These are phyloP conservation scores for Acer campestre DNA, from an alignment of 345 rosid genomes.

Conservation along the genomic window DNA sequence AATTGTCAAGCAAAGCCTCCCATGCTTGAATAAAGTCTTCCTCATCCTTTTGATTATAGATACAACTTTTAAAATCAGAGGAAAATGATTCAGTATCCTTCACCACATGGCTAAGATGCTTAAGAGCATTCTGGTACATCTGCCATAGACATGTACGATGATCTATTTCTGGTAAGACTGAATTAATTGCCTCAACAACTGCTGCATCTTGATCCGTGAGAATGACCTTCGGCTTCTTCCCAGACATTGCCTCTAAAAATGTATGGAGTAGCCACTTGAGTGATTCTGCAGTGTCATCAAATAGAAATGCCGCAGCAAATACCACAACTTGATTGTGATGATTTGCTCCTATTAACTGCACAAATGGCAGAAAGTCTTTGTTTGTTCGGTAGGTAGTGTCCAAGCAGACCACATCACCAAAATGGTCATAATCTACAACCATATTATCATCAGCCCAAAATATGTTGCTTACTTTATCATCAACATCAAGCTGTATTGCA, in stretches of 20 bases:
- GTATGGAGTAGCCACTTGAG: constrained; percentile 39
- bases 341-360: constrained; percentile 36
- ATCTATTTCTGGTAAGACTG: constrained; percentile 35
- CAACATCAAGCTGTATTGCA: constrained; percentile 33
- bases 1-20: constrained; percentile 30
- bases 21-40: constrained; percentile 35
- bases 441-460: constrained; percentile 46
- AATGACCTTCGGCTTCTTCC: constrained; percentile 42
- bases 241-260: constrained; percentile 36
- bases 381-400: constrained; percentile 34
- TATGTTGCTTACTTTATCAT: constrained; percentile 39
- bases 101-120: constrained; percentile 29
- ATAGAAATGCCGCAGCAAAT: constrained; percentile 41
- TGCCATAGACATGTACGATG: constrained; percentile 35
- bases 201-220: constrained; percentile 44
- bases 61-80: constrained; percentile 31
- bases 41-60: constrained; percentile 34
- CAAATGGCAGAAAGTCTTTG: constrained; percentile 39
- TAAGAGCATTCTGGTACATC: constrained; percentile 39
- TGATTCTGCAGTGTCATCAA: constrained; percentile 39
- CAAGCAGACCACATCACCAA: constrained; percentile 42
- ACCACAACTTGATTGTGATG: constrained; percentile 38
- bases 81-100: constrained; percentile 24
- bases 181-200: constrained; percentile 35
- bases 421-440: constrained; percentile 34